Evolutionary conservation across 164 flowering plant genomes (phyloP).

Genomic region (Stephania japonica): DNA sequence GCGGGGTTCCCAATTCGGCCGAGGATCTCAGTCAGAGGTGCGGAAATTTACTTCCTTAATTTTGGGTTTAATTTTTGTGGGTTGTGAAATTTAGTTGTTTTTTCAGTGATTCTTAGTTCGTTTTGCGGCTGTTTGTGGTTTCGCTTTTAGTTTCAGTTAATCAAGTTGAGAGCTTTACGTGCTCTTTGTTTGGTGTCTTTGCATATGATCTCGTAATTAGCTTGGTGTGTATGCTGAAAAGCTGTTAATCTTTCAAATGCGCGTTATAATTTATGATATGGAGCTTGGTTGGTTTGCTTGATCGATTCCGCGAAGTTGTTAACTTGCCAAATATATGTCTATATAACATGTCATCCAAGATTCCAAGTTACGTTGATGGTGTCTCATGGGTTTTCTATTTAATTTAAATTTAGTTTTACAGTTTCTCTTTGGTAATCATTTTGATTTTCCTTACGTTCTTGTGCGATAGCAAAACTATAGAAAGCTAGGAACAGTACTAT

Average conservation of each 20-base stretch:
- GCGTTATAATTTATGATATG: neutral
- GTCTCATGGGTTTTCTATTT: neutral
- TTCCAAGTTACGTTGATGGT: neutral
- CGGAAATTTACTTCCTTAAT: neutral
- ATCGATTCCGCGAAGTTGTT: neutral
- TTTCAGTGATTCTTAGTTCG: neutral
- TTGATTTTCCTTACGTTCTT: neutral
- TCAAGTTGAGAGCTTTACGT: neutral
- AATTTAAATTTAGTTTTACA: neutral
- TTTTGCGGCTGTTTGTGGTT: neutral
- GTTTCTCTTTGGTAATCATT: neutral
- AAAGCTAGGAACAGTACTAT: neutral
- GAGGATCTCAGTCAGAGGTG: neutral
- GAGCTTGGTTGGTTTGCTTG: neutral
- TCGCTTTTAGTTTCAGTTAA: neutral
- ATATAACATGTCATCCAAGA: neutral
- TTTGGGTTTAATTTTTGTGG: neutral
- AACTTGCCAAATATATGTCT: neutral
- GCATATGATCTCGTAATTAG: neutral
- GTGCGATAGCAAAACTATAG: neutral
- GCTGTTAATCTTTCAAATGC: neutral
- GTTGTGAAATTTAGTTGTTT: neutral
- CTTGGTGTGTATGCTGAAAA: neutral
- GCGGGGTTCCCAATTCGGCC: neutral
- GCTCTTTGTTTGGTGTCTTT: neutral